Evolutionary conservation across 768 basidiomycete species (phyloP).

Genomic region (Tricholoma saponaceum): DNA sequence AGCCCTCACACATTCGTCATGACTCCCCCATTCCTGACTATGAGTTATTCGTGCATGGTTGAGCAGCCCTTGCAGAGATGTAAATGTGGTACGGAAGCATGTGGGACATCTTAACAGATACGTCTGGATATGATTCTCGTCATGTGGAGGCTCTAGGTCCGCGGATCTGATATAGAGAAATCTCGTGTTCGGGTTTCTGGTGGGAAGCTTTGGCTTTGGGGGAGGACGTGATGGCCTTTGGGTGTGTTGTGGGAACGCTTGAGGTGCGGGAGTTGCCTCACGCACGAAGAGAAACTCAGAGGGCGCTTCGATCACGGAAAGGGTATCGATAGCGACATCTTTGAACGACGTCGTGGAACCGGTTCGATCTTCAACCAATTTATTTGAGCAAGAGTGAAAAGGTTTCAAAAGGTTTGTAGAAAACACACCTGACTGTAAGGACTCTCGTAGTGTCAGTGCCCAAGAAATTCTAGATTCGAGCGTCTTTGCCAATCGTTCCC

Average conservation of each 20-base stretch:
- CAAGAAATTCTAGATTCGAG: slow-evolving; percentile 44
- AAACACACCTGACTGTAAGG: slow-evolving; percentile 27
- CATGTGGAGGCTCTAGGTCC: slow-evolving; percentile 16
- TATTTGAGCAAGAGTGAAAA: not conserved
- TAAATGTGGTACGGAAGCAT: slow-evolving; percentile 42
- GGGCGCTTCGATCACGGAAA: slow-evolving; percentile 35
- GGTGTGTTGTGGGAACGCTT: slow-evolving; percentile 14
- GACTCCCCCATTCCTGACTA: slow-evolving; percentile 47
- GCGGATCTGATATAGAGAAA: slow-evolving; percentile 39
- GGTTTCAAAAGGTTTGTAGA: not conserved
- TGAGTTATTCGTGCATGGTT: slow-evolving; percentile 52
- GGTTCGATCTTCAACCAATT: slow-evolving; percentile 6
- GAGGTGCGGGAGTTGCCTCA: slow-evolving; percentile 20
- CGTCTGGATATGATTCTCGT: slow-evolving; percentile 20
- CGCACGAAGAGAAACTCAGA: slow-evolving; percentile 33
- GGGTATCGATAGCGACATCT: slow-evolving; percentile 37
- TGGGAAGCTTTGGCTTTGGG: slow-evolving; percentile 20
- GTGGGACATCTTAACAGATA: slow-evolving; percentile 43
- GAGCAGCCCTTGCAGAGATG: slow-evolving; percentile 48
- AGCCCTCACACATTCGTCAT: slow-evolving; percentile 50
- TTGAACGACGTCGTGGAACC: slow-evolving; percentile 27
- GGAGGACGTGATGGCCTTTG: slow-evolving; percentile 20
- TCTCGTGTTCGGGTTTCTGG: slow-evolving; percentile 18
- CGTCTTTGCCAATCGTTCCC: slow-evolving; percentile 35
- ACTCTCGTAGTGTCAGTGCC: slow-evolving; percentile 40